Percentiles rank a stretch among this genome's conserved stretches.
Conservation (phyloP, 345 rosid genomes). For the Brassica carinata region DNA sequence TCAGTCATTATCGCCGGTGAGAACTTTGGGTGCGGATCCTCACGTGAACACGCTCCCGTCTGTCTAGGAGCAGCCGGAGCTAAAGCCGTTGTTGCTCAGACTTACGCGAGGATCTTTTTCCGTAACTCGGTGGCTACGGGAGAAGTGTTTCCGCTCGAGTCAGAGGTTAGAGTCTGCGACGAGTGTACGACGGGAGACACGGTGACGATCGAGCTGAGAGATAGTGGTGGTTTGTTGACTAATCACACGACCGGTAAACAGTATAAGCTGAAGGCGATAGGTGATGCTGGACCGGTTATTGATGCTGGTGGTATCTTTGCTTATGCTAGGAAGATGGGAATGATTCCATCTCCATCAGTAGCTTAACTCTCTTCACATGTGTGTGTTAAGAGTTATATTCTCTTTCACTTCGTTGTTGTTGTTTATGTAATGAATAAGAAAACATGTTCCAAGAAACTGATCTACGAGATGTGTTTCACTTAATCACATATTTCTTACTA, state of each 20-base stretch:
- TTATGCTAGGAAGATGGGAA: constrained; percentile 72
- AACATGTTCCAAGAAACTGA: background rate
- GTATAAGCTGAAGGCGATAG: constrained; percentile 73
- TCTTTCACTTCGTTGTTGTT: constrained; percentile 5
- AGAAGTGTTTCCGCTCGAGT: constrained; percentile 76
- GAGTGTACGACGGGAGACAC: constrained; percentile 80
- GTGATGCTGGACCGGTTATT: constrained; percentile 84
- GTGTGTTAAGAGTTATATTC: constrained; percentile 1
- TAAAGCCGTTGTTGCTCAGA: constrained; percentile 68
- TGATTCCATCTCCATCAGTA: constrained; percentile 66
- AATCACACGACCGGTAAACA: constrained; percentile 81
- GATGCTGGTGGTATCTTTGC: constrained; percentile 85
- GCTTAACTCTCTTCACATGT: constrained; percentile 11
- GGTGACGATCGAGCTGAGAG: constrained; percentile 67
- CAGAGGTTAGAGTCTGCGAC: constrained; percentile 76
- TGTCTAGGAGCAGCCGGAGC: constrained; percentile 85
- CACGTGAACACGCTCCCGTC: constrained; percentile 96
- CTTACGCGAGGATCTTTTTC: constrained; percentile 88
- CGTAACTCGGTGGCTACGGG: constrained; percentile 90
- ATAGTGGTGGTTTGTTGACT: constrained; percentile 58
- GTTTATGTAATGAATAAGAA: constrained; percentile 10
- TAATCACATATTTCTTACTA: background rate
- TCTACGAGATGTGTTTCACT: background rate
- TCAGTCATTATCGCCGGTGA: constrained; percentile 70
- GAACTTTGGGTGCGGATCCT: constrained; percentile 91